Evolutionary conservation across 768 basidiomycete species (phyloP).

Genomic region (Tephrocybe sp.): DNA sequence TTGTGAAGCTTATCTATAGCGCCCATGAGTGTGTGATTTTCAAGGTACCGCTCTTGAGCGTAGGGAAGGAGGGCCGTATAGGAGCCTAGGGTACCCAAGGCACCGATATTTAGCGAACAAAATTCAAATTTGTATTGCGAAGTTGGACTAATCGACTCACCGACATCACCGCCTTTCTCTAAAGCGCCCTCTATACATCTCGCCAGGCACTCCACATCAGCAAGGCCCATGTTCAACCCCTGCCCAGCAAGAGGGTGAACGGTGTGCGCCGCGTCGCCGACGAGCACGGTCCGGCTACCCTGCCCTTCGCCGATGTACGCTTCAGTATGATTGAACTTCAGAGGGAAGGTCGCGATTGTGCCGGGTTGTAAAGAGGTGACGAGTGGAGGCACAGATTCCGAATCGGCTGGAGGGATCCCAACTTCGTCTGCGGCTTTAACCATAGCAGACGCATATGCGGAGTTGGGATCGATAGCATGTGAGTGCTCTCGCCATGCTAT

Average conservation of each 20-base stretch:
- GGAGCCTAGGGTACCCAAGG: constrained; percentile 48
- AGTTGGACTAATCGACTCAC: constrained; percentile 36
- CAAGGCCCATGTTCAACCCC: constrained; percentile 92
- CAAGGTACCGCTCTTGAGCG: constrained; percentile 75
- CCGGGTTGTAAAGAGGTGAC: constrained; percentile 68
- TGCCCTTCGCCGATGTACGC: constrained; percentile 74
- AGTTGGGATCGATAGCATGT: constrained; percentile 61
- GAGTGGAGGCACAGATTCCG: constrained; percentile 69
- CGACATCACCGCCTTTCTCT: constrained; percentile 75
- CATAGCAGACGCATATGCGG: constrained; percentile 55
- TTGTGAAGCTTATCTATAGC: constrained; percentile 90
- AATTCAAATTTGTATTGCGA: background rate
- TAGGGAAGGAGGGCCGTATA: constrained; percentile 75
- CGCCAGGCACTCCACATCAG: constrained; percentile 74
- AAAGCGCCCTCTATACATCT: constrained; percentile 59
- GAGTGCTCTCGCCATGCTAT: constrained; percentile 72
- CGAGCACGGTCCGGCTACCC: constrained; percentile 73
- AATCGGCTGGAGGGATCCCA: constrained; percentile 61
- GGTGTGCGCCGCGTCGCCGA: constrained; percentile 96
- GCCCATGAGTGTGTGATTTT: constrained; percentile 83
- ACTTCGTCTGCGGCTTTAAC: constrained; percentile 21
- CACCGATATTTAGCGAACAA: background rate
- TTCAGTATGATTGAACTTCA: constrained; percentile 84
- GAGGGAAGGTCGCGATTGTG: constrained; percentile 86
- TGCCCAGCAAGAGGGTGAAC: constrained; percentile 95